Conservation (phyloP, 305 asterid species). For the Fraxinus paxiana region DNA sequence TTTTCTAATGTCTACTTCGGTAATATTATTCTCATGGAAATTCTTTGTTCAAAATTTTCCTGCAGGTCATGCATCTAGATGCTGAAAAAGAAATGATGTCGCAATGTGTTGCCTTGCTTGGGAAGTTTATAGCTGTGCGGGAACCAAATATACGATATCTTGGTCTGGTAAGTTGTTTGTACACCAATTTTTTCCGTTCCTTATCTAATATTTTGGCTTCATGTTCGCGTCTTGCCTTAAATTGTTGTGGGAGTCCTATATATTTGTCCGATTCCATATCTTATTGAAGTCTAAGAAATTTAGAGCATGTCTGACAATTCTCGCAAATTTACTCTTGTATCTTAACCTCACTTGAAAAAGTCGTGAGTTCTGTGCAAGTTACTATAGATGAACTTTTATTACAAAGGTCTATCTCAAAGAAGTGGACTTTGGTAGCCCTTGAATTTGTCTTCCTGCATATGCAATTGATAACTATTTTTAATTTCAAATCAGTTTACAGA, state of each 20-base stretch:
- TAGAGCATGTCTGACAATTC: background rate
- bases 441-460: background rate
- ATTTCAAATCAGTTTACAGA: background rate
- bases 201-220: slow-evolving; percentile 14
- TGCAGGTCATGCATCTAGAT: slow-evolving; percentile 99
- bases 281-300: slow-evolving; percentile 5
- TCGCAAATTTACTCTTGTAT: slow-evolving; percentile 9
- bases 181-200: slow-evolving; percentile 11
- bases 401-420: background rate
- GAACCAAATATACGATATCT: slow-evolving; percentile 99
- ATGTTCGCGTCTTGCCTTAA: slow-evolving; percentile 3
- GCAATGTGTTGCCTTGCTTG: slow-evolving; percentile 98
- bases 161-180: slow-evolving; percentile 73
- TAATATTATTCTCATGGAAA: background rate
- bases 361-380: background rate
- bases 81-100: slow-evolving; percentile 99
- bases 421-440: background rate
- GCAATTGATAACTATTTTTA: background rate
- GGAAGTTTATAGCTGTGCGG: slow-evolving; percentile 96
- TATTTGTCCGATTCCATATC: background rate
- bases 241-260: background rate
- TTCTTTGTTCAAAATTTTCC: background rate
- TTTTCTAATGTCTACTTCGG: background rate
- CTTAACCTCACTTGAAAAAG: background rate
- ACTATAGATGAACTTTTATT: background rate